phyloP scores from a whole-genome alignment of 2,329 filamentous ascomycete genomes.

The Knoxdaviesia proteae region DNA sequence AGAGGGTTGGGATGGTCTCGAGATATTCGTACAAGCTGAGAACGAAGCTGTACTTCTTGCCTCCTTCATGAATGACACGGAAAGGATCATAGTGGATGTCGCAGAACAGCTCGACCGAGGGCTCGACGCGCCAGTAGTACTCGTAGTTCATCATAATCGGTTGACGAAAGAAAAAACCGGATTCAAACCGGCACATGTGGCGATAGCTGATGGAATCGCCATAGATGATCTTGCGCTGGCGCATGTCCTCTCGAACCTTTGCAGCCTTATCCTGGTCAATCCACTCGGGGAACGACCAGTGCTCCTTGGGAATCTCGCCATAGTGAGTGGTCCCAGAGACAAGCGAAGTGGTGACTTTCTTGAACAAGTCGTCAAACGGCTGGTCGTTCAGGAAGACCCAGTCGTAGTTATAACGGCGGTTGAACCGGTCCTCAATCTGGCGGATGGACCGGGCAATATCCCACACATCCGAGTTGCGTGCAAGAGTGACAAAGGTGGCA shows the following conservation, averaged over 20 bases:
- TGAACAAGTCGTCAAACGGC: slow-evolving; percentile 84
- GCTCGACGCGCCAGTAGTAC: slow-evolving; percentile 99
- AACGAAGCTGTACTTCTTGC: slow-evolving; percentile 97
- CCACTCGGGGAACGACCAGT: slow-evolving; percentile 93
- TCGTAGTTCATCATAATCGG: slow-evolving; percentile 87
- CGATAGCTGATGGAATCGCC: slow-evolving; percentile 92
- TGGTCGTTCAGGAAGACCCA: slow-evolving; percentile 98
- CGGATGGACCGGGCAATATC: slow-evolving; percentile 92
- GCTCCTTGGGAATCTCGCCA: slow-evolving; percentile 70
- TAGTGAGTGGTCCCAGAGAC: slow-evolving; percentile 89
- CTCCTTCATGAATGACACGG: slow-evolving; percentile 85
- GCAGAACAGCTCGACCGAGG: slow-evolving; percentile 88
- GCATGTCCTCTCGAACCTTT: slow-evolving; percentile 87
- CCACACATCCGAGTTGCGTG: slow-evolving; percentile 86
- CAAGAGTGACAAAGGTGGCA: slow-evolving; percentile 90
- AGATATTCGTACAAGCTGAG: slow-evolving; percentile 91
- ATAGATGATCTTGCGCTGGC: slow-evolving; percentile 87
- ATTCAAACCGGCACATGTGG: slow-evolving; percentile 99
- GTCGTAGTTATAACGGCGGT: slow-evolving; percentile 88
- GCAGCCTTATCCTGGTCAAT: slow-evolving; percentile 90
- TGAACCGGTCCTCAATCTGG: slow-evolving; percentile 95
- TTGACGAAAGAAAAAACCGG: slow-evolving; percentile 97
- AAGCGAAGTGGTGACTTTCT: slow-evolving; percentile 69
- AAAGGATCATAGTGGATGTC: slow-evolving; percentile 93
- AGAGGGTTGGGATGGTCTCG: slow-evolving; percentile 88